These are phyloP conservation scores for Perkinsus chesapeaki DNA, from an alignment of 169 alveolate species.

Conservation along the genomic window DNA sequence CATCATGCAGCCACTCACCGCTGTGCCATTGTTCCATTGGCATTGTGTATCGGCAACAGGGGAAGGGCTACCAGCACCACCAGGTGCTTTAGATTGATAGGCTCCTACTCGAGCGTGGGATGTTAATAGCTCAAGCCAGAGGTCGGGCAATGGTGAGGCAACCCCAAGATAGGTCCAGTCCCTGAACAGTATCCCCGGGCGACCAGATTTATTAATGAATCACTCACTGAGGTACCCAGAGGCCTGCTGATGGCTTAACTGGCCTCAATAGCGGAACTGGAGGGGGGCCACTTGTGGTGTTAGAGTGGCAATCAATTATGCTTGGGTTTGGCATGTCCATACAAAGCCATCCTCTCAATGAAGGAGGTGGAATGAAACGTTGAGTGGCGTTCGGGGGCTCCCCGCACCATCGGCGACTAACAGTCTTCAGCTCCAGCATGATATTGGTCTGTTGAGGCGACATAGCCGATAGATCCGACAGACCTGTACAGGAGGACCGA, in stretches of 20 bases:
- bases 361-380: not conserved
- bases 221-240: not conserved
- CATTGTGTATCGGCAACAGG: not conserved
- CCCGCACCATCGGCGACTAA: not conserved
- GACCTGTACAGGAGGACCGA: too few species aligned
- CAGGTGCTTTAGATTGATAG: not conserved
- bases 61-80: not conserved
- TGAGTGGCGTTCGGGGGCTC: not conserved
- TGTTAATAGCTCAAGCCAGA: not conserved
- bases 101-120: not conserved
- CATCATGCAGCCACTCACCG: not conserved
- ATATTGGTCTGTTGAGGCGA: not conserved
- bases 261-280: not conserved
- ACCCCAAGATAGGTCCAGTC: not conserved
- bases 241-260: not conserved
- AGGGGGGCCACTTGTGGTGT: not conserved
- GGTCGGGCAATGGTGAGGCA: not conserved
- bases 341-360: not conserved
- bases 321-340: not conserved
- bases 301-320: not conserved
- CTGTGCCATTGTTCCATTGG: not conserved
- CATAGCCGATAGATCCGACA: not conserved
- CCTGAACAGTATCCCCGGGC: not conserved
- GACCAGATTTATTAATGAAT: not conserved
- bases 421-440: not conserved